Evolutionary conservation across 139 green algal genomes (phyloP), one percentile per base, ranked within the genome.

Genomic region (Chlorella sp.): DNA sequence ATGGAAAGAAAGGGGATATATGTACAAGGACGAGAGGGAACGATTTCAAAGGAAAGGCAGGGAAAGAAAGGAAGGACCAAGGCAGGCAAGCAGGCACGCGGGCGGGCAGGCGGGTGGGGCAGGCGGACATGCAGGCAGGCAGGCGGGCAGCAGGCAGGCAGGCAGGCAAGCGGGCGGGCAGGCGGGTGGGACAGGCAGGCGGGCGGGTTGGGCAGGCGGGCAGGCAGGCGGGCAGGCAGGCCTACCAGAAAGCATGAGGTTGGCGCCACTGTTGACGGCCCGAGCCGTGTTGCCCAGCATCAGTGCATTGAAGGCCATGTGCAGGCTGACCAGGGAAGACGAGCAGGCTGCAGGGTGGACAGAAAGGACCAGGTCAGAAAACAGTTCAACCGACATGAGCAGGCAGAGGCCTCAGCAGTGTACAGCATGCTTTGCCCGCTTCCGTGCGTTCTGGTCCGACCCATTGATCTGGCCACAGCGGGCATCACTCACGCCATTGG

Each of bases 331-430:
- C 86, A 97, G 90, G n/a, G 94, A 97, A 76, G 93, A 96, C 26
- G 95, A 97, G 95, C 96, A 98, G 68, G 96, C 96, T 88, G 84
- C 84, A 69, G 80, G 37, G 15, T 66, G 39, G 40, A 34, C 40
- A 64, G 79, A 14, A 34, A 68, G 26, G 53, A 30, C 53, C 81
- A 75, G 34, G 48, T 16, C 16, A 11, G 24, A 0, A 26, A 61
- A 3, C 3, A 85, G 39, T 5, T 26, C 36, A 53, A 14, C 19
- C 34, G 4, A 16, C 1, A 1, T 80, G 73, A 22, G 15, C 69
- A 77, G 11, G 28, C 69, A 30, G 69, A 34, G 22, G 64, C 64
- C 5, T n/a, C 11, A 11, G 64, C 37, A 22, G 42, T 39, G 2
- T 11, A n/a, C 32, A 39, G 7, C 32, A 19, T 80, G n/a, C 34